Conservation (phyloP, 1,284 basidiomycete genomes). For the Pisolithus thermaeus region DNA sequence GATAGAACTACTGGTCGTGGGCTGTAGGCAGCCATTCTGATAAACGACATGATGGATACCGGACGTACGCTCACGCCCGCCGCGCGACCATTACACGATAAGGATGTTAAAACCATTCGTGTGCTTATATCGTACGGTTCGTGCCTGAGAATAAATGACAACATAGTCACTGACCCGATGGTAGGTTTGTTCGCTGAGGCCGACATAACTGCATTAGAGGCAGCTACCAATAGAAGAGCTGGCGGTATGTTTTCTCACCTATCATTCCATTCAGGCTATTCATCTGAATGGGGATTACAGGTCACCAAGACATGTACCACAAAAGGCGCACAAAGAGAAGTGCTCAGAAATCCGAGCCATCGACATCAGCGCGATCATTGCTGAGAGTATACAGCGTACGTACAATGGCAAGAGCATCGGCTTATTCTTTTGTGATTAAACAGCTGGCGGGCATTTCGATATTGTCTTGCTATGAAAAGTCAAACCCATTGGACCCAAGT, state of each 20-base stretch:
- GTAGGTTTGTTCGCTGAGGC: conserved; percentile 83
- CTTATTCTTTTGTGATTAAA: conserved; percentile 76
- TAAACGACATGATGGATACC: conserved; percentile 99
- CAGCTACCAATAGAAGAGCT: conserved; percentile 83
- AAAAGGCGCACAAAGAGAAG: conserved; percentile 45
- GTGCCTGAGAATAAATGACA: conserved; percentile 17
- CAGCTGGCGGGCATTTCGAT: conserved; percentile 42
- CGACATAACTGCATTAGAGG: conserved; percentile 71
- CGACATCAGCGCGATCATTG: conserved; percentile 87
- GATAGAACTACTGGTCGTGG: conserved; percentile 97
- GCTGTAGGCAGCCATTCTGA: conserved; percentile 78
- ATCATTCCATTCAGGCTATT: neutral
- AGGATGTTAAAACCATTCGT: conserved; percentile 85
- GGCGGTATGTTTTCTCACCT: conserved; percentile 53
- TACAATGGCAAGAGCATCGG: conserved; percentile 95
- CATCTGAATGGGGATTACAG: conserved; percentile 23
- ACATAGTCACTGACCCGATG: conserved; percentile 1
- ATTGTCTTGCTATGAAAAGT: conserved; percentile 22
- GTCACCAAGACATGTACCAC: conserved; percentile 79
- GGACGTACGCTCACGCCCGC: conserved; percentile 86
- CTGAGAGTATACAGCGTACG: conserved; percentile 93
- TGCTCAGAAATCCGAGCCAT: conserved; percentile 69
- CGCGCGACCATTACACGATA: conserved; percentile 78
- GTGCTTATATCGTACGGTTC: conserved; percentile 90
- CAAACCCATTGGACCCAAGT: neutral